Base-by-base conservation (phyloP, 306 rosid species). In the Cicer yamashitae region DNA sequence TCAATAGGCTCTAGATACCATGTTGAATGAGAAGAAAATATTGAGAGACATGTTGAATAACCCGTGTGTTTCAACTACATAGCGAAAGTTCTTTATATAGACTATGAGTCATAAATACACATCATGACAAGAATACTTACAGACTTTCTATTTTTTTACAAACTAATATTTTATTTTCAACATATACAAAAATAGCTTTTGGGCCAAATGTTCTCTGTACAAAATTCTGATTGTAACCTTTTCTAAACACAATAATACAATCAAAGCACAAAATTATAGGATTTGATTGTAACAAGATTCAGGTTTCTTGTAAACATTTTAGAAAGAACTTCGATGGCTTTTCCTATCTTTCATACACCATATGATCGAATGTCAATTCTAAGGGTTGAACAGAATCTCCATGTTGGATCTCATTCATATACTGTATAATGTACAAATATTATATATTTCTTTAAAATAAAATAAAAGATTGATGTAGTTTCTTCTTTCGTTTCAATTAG, bases 381-480 rank as follows among this genome's bases (percentile, higher is more conserved):
- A 43, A 65, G 52, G 71, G 38, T 65, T 14, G 53, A 65, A 43
- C 70, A 43, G 34, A 43, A 65, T 43, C 53, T 43, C 51, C 51
- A 43, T 65, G 39, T 43, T 43, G 38, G 37, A 41, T 20, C 39
- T 11, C 41, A 40, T 58, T 30, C 15, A 5, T 30, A 59, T 37
- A 59, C 39, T 57, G 13, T 5, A 57, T 5, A 57, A 10, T 9
- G 39, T 57, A 57, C 38, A 18, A 8, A 58, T 58, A 20, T 10
- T 22, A 22, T 6, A 4, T 57, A 30, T 30, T 30, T 30, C 13
- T 12, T 10, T 54, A 18, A 10, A 54, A 57, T n/a, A 57, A 57
- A 57, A 22, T 34, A 58, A 22, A 5, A 9, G 15, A 25, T 10
- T 10, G 8, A 22, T 58, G 63, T 20, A 57, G 40, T 25, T 58